Conservation (phyloP, 2,329 filamentous ascomycete species). For the Calonectria montana region DNA sequence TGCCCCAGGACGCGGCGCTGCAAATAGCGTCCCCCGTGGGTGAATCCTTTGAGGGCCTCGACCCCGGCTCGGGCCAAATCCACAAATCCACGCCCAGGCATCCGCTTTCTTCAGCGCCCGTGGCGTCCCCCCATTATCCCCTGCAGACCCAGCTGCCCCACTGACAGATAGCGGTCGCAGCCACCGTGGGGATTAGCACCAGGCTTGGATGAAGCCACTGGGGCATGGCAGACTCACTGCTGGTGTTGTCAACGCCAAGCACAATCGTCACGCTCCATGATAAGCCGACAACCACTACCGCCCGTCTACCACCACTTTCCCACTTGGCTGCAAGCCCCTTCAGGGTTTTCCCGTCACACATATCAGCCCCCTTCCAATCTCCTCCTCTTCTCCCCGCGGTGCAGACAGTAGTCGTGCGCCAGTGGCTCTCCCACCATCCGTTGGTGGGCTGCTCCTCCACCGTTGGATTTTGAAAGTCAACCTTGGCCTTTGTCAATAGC, state of each 20-base stretch:
- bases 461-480: slow-evolving; percentile 1
- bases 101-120: background rate
- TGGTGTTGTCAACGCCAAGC: slow-evolving; percentile 34
- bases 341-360: background rate
- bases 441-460: background rate
- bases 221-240: background rate
- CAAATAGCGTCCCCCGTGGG: slow-evolving; percentile 2
- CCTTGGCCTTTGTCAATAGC: background rate
- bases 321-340: background rate
- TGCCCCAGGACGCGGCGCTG: slow-evolving; percentile 5
- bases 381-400: background rate
- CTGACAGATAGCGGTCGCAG: slow-evolving; percentile 18
- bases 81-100: slow-evolving; percentile 1
- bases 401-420: background rate
- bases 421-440: background rate
- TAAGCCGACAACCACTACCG: slow-evolving; percentile 39
- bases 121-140: slow-evolving; percentile 5
- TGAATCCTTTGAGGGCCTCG: slow-evolving; percentile 12
- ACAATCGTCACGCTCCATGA: slow-evolving; percentile 33
- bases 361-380: background rate
- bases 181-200: slow-evolving; percentile 1
- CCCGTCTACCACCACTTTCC: slow-evolving; percentile 21
- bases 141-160: slow-evolving; percentile 5
- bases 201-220: background rate
- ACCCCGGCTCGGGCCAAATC: slow-evolving; percentile 3